Percentiles rank a stretch among this genome's conserved stretches.
These are phyloP conservation scores for Aphanomyces astaci DNA, from an alignment of 352 stramenopile genomes.

Conservation along the genomic window DNA sequence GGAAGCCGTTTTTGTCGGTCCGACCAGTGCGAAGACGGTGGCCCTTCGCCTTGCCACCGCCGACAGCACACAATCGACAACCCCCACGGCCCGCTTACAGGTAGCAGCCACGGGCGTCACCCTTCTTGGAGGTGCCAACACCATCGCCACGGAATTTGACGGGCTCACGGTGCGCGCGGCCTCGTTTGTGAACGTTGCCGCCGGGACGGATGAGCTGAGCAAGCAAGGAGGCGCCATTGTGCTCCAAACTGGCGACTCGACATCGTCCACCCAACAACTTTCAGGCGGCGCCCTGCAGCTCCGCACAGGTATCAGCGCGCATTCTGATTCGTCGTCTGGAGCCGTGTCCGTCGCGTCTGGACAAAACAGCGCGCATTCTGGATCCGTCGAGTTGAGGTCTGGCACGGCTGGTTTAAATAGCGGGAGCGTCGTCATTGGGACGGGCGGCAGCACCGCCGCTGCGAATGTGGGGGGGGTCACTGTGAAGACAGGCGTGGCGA, in stretches of 20 bases:
- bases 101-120: slow-evolving; percentile 25
- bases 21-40: slow-evolving; percentile 25
- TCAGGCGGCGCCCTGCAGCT: slow-evolving; percentile 36
- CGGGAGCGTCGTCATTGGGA: no score
- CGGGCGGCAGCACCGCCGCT: no score
- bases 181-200: background rate
- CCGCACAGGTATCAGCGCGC: slow-evolving; percentile 30
- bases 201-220: slow-evolving; percentile 23
- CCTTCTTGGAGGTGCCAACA: slow-evolving; percentile 29
- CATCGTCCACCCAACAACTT: slow-evolving; percentile 27
- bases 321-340: slow-evolving; percentile 13
- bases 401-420: no score
- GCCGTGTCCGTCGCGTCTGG: slow-evolving; percentile 3
- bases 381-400: no score
- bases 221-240: slow-evolving; percentile 31
- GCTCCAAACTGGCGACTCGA: slow-evolving; percentile 29
- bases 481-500: slow-evolving; percentile 28
- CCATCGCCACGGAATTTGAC: slow-evolving; percentile 9
- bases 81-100: slow-evolving; percentile 34
- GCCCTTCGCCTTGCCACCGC: slow-evolving; percentile 37
- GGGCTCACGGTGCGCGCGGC: background rate
- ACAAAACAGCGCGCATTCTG: no score
- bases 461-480: no score
- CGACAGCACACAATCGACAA: slow-evolving; percentile 25
- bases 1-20: slow-evolving; percentile 22